Conservation (phyloP, 2,329 filamentous ascomycete species). For the Hypoxylon sp. region DNA sequence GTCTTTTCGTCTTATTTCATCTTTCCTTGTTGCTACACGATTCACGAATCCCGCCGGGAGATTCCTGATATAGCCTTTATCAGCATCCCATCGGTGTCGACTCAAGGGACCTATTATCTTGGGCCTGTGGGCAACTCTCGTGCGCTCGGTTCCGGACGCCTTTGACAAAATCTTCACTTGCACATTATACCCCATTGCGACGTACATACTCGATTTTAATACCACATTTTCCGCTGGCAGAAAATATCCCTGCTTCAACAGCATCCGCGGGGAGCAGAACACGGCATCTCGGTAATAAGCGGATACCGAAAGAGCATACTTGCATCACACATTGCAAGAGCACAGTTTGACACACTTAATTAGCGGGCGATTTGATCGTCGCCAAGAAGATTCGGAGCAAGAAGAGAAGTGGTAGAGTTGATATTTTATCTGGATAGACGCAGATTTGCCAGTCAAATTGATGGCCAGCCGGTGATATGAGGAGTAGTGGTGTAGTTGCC, state of each 20-base stretch:
- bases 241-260: constrained; percentile 50
- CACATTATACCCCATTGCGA: constrained; percentile 48
- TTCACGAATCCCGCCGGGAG: constrained; percentile 47
- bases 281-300: constrained; percentile 25
- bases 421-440: constrained; percentile 36
- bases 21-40: constrained; percentile 43
- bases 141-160: constrained; percentile 49
- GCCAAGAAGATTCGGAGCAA: constrained; percentile 6
- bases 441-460: constrained; percentile 28
- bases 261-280: constrained; percentile 28
- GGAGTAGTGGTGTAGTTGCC: constrained; percentile 21
- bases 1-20: constrained; percentile 41
- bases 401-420: constrained; percentile 14
- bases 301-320: constrained; percentile 18
- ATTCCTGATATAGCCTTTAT: constrained; percentile 29
- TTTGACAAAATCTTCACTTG: constrained; percentile 40
- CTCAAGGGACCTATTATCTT: constrained; percentile 41
- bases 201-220: constrained; percentile 48
- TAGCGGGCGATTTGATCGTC: not conserved
- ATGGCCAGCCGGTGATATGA: constrained; percentile 14
- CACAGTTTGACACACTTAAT: constrained; percentile 31
- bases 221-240: constrained; percentile 46
- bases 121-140: constrained; percentile 49
- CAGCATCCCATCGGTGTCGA: constrained; percentile 38
- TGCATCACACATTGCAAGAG: constrained; percentile 17